A percentile compares a stretch with the other conserved stretches of the same genome.
These are phyloP conservation scores for Coemansia aciculifera DNA, from an alignment of 192 early-diverging fungal genomes.

Conservation along the genomic window DNA sequence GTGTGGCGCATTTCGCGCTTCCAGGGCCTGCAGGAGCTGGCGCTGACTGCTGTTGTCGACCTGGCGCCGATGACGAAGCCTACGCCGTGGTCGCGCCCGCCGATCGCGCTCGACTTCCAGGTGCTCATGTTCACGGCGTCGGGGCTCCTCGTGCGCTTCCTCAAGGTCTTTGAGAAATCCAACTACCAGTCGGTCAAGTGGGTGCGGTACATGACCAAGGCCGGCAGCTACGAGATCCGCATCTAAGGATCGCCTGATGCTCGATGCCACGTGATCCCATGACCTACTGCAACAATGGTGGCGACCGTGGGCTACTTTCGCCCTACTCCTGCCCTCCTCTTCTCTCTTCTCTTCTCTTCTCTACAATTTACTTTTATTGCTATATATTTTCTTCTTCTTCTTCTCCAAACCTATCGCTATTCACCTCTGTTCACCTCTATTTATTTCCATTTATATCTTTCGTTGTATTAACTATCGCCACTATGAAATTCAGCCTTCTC, in stretches of 20 bases:
- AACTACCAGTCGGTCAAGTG: constrained; percentile 98
- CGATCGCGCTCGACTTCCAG: constrained; percentile 85
- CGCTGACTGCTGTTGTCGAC: constrained; percentile 79
- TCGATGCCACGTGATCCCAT: too few relatives aligned
- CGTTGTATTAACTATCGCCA: background rate
- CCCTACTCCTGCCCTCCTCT: background rate
- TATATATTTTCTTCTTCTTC: too few relatives aligned
- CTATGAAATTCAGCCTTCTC: constrained; percentile 20
- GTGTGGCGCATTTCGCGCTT: constrained; percentile 94
- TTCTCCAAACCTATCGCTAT: background rate
- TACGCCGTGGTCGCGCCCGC: constrained; percentile 91
- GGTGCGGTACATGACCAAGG: constrained; percentile 98
- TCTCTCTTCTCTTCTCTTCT: background rate
- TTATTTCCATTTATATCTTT: background rate
- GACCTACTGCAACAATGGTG: too few relatives aligned
- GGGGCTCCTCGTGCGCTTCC: constrained; percentile 91
- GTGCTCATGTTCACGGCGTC: constrained; percentile 98
- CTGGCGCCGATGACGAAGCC: constrained; percentile 81
- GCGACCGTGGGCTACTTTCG: too few relatives aligned
- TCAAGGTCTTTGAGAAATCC: constrained; percentile 97
- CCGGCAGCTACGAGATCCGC: constrained; percentile 57
- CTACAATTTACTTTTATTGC: too few relatives aligned
- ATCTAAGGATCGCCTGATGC: constrained; percentile 11
- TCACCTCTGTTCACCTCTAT: background rate
- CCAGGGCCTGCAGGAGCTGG: constrained; percentile 86